phyloP scores from a whole-genome alignment of 352 stramenopile species.

The Phytopythium ostracodes region DNA sequence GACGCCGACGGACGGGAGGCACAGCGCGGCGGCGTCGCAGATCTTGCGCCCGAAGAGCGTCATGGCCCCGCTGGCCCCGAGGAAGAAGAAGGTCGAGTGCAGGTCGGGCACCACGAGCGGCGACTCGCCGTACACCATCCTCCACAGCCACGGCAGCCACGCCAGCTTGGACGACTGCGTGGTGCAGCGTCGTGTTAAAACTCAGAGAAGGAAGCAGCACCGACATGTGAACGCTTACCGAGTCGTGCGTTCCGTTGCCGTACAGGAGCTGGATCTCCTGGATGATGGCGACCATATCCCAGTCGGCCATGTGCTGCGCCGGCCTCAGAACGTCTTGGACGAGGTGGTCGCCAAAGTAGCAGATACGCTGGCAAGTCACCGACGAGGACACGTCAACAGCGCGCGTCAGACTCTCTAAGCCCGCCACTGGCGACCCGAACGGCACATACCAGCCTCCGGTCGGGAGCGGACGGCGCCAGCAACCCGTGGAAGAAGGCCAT shows the following conservation, averaged over 20 bases:
- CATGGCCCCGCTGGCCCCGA: slow-evolving; percentile 32
- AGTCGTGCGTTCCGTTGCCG: not conserved
- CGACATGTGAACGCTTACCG: not conserved
- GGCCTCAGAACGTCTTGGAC: slow-evolving; percentile 40
- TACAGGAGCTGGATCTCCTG: slow-evolving; percentile 44
- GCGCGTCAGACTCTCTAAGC: no score
- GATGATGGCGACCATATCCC: slow-evolving; percentile 44
- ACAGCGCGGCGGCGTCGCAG: slow-evolving; percentile 27
- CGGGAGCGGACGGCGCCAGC: slow-evolving; percentile 6
- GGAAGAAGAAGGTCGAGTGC: slow-evolving; percentile 49
- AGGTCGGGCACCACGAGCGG: slow-evolving; percentile 17
- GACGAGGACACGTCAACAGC: not conserved
- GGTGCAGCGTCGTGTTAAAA: not conserved
- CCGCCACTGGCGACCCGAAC: not conserved
- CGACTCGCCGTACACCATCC: slow-evolving; percentile 18
- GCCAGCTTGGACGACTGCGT: slow-evolving; percentile 9
- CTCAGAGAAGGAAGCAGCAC: not conserved
- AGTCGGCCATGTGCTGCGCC: slow-evolving; percentile 22
- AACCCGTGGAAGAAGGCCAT: slow-evolving; percentile 25
- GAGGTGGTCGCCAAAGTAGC: slow-evolving; percentile 54
- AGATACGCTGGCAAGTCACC: slow-evolving; percentile 23
- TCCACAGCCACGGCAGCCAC: slow-evolving; percentile 16
- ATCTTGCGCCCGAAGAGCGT: slow-evolving; percentile 45
- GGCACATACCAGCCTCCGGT: slow-evolving; percentile 5
- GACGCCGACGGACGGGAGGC: slow-evolving; percentile 17